phyloP scores from a whole-genome alignment of 2,329 filamentous ascomycete species.

The Diaporthe sp. region DNA sequence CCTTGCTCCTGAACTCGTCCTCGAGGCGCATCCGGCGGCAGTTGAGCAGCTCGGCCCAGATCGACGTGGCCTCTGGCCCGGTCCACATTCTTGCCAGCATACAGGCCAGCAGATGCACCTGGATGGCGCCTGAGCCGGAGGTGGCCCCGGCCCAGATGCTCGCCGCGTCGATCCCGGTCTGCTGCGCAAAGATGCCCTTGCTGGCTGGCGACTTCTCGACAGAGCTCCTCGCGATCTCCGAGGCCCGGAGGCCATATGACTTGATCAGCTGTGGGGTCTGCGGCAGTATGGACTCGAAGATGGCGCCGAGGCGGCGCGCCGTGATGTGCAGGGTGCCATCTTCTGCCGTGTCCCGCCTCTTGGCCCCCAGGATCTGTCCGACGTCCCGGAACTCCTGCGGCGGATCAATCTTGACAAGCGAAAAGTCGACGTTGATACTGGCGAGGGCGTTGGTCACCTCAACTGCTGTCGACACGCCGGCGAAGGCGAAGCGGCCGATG shows the following conservation, averaged over 20 bases:
- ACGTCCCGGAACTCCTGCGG: conserved; percentile 47
- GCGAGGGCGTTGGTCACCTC: conserved; percentile 18
- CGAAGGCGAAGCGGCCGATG: background rate
- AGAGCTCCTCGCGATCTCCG: conserved; percentile 47
- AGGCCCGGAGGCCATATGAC: conserved; percentile 53
- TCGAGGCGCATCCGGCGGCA: conserved; percentile 28
- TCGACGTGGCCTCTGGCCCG: conserved; percentile 46
- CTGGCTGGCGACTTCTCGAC: conserved; percentile 24
- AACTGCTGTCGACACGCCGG: background rate
- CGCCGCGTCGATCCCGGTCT: conserved; percentile 48
- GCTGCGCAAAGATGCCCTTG: conserved; percentile 45
- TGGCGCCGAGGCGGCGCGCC: conserved; percentile 55
- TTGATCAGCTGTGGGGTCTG: conserved; percentile 50
- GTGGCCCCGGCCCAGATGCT: conserved; percentile 40
- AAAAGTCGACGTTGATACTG: conserved; percentile 58
- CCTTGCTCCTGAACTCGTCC: background rate
- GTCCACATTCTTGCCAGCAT: conserved; percentile 49
- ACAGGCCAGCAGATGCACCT: conserved; percentile 52
- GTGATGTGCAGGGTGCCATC: conserved; percentile 52
- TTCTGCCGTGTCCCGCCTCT: conserved; percentile 52
- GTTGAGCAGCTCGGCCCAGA: conserved; percentile 51
- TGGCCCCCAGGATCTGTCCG: conserved; percentile 48
- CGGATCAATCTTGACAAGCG: conserved; percentile 56
- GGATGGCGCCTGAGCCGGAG: conserved; percentile 48
- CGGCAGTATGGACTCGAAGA: conserved; percentile 55